phyloP scores from a whole-genome alignment of 352 stramenopile genomes.

The Phytopythium chamaehyphon region DNA sequence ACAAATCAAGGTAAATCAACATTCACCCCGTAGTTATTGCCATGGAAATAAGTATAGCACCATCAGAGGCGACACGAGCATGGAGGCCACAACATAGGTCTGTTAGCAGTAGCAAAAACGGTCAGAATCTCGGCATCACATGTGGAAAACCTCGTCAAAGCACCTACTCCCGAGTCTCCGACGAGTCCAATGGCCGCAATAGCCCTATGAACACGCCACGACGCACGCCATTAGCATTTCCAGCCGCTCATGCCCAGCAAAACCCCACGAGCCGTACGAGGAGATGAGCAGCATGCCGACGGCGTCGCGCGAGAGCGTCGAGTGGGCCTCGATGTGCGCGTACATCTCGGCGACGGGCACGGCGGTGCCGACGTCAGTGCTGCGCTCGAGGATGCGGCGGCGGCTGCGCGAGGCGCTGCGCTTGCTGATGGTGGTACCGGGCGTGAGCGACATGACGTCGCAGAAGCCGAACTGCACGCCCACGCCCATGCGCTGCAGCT shows the following conservation, averaged over 20 bases:
- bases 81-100: slow-evolving; percentile 84
- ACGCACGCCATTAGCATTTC: background rate
- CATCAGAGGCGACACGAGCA: slow-evolving; percentile 87
- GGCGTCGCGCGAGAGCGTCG: slow-evolving; percentile 75
- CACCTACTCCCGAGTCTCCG: slow-evolving; percentile 58
- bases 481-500: slow-evolving; percentile 75
- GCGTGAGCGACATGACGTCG: slow-evolving; percentile 86
- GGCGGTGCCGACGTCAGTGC: slow-evolving; percentile 74
- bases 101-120: slow-evolving; percentile 14
- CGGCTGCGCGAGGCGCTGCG: slow-evolving; percentile 38
- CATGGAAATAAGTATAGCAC: no score
- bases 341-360: slow-evolving; percentile 88
- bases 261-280: slow-evolving; percentile 33
- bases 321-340: slow-evolving; percentile 78
- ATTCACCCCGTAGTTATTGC: no score
- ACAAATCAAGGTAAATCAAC: background rate
- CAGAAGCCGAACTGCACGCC: slow-evolving; percentile 85
- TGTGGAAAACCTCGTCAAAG: no score
- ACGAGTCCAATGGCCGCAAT: slow-evolving; percentile 77
- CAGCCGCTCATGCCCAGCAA: background rate
- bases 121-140: no score
- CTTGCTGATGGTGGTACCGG: slow-evolving; percentile 74
- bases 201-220: slow-evolving; percentile 29
- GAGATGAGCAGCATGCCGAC: slow-evolving; percentile 86
- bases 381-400: slow-evolving; percentile 69